These are phyloP conservation scores for Alternaria metachromatica DNA, from an alignment of 2,329 filamentous ascomycete species.

Conservation along the genomic window DNA sequence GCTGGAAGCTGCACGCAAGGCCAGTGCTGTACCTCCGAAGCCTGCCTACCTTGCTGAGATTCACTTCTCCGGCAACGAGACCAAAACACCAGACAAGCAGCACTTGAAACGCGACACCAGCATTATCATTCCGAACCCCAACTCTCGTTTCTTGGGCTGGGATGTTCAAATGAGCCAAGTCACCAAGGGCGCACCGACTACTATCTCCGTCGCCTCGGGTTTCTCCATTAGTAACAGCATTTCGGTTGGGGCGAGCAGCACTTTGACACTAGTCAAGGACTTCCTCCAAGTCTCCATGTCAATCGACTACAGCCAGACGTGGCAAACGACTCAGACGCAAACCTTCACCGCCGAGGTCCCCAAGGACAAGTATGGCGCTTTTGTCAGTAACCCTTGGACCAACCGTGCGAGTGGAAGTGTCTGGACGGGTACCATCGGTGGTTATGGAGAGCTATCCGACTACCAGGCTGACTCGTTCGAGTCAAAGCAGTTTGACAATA, in stretches of 20 bases:
- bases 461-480: constrained; percentile 49
- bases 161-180: constrained; percentile 50
- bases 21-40: constrained; percentile 21
- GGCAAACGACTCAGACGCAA: constrained; percentile 44
- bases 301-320: constrained; percentile 39
- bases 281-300: constrained; percentile 32
- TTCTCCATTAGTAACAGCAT: constrained; percentile 46
- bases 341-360: constrained; percentile 45
- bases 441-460: constrained; percentile 22
- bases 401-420: constrained; percentile 45
- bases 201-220: constrained; percentile 43
- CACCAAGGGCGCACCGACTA: constrained; percentile 37
- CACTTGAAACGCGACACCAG: constrained; percentile 20
- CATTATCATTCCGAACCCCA: constrained; percentile 28
- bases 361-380: constrained; percentile 47
- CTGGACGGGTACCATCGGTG: constrained; percentile 46
- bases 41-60: constrained; percentile 24
- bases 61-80: constrained; percentile 19
- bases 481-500: constrained; percentile 37
- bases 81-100: not conserved
- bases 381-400: constrained; percentile 50
- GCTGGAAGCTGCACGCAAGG: constrained; percentile 22
- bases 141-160: constrained; percentile 48
- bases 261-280: constrained; percentile 32
- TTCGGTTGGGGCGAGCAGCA: constrained; percentile 23